Percentiles rank a stretch among this genome's conserved stretches.
Conservation (phyloP, 2,329 filamentous ascomycete species). For the Scedosporium dehoogii region DNA sequence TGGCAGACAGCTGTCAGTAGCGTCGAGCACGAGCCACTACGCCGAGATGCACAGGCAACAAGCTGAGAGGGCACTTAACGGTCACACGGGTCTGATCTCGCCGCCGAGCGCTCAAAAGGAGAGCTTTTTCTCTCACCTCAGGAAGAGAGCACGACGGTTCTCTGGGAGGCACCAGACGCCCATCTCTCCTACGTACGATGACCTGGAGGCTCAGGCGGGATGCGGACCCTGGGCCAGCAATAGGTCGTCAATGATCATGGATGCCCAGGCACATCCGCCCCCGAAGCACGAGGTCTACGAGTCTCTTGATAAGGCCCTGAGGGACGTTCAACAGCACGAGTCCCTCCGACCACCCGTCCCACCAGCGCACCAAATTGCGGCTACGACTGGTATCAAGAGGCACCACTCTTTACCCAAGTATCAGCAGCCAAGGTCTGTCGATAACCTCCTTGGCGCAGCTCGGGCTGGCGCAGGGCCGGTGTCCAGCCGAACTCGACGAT, state of each 20-base stretch:
- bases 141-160: constrained; percentile 84
- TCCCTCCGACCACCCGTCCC: constrained; percentile 40
- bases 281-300: constrained; percentile 49
- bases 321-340: constrained; percentile 40
- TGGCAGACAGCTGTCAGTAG: constrained; percentile 84
- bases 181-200: constrained; percentile 69
- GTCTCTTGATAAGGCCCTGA: constrained; percentile 47
- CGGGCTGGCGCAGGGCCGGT: constrained; percentile 46
- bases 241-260: constrained; percentile 72
- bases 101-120: constrained; percentile 77
- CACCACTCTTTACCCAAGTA: constrained; percentile 53
- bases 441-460: constrained; percentile 49
- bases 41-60: constrained; percentile 82
- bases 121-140: constrained; percentile 94
- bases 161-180: constrained; percentile 84
- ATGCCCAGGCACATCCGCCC: constrained; percentile 40
- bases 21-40: constrained; percentile 88
- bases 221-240: constrained; percentile 85
- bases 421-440: constrained; percentile 52
- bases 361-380: constrained; percentile 38
- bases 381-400: constrained; percentile 46
- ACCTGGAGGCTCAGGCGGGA: constrained; percentile 85
- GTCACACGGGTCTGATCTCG: constrained; percentile 63
- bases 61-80: constrained; percentile 82
- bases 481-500: constrained; percentile 70